A percentile compares a stretch with the other conserved stretches of the same genome.
Evolutionary conservation across 2,329 filamentous ascomycete genomes (phyloP).

Genomic region (Paecilomyces dactylethromorphus): DNA sequence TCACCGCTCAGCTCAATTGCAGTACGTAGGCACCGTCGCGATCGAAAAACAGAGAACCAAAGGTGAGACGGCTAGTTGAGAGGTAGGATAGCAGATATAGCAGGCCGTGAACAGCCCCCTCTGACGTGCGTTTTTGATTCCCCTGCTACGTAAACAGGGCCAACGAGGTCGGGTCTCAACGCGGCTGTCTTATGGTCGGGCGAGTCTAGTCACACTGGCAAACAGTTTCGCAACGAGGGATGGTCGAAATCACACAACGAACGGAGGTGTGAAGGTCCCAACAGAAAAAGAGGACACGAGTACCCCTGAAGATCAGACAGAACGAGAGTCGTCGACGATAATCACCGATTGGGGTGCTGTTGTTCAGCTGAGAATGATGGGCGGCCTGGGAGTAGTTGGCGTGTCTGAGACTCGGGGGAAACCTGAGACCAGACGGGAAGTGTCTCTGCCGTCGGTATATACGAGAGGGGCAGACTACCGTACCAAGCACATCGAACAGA

Average conservation of each 20-base stretch:
- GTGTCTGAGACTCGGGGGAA: not conserved
- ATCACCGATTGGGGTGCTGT: not conserved
- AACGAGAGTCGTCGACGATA: not conserved
- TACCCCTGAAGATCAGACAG: not conserved
- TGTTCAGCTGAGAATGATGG: not conserved
- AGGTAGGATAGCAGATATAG: not conserved
- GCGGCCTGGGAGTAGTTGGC: not conserved
- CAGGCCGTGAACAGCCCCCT: not conserved
- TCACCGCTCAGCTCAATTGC: not conserved
- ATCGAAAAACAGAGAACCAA: not conserved
- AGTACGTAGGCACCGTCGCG: not conserved
- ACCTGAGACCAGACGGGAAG: not conserved
- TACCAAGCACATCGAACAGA: not conserved
- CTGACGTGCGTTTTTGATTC: not conserved
- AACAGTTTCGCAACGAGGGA: not conserved
- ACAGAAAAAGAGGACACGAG: not conserved
- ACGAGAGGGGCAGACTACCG: not conserved
- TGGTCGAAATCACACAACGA: not conserved
- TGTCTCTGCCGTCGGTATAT: not conserved
- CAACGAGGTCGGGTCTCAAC: not conserved
- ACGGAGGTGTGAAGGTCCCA: not conserved
- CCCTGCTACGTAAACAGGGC: not conserved
- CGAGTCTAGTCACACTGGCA: not conserved
- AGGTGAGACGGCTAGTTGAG: not conserved
- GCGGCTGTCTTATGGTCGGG: not conserved